Base-by-base conservation (phyloP, 768 basidiomycete genomes). In the Gelatoporia subvermispora region DNA sequence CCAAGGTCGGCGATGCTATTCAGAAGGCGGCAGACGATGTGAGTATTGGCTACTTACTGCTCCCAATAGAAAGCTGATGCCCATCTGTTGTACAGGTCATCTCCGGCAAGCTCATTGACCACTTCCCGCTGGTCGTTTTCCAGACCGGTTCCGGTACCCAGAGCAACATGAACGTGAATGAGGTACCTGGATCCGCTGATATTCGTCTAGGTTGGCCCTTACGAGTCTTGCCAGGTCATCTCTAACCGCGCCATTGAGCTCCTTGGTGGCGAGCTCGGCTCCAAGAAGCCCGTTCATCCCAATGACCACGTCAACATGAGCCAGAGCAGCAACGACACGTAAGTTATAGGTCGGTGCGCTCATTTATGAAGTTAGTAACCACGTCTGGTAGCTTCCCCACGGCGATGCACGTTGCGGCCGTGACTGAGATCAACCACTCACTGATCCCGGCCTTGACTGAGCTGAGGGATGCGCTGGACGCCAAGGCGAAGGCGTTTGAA, bases 261-360 rank as follows among this genome's bases (percentile, higher is more conserved):
- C 52, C 82, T 98, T 51, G 96, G 96, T 7, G 96, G 96, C 16
- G 78, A 93, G 70, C 75, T 97, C 48, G 96, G 96, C 28, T 92
- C 89, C 40, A 99, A 98, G 77, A 91, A 77, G 60, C 96, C 96
- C 8, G 94, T 99, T 2, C 96, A 99, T 66, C 96, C 96, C 34
- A 99, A 99, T 68, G 96, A 99, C 64, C 96, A 99, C 69, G 94
- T 97, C 60, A 99, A 99, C 75, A 95, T 88, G 88, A 93, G 91
- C 67, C 95, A 98, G 69, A 95, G 92, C 56, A 94, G 92, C 63
- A 99, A 99, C 62, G 96, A 99, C 70, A 93, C 94, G 92, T 93
- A 66, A 60, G 87, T 74, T 8, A 16, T 23, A 17, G 20, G 16
- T 35, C 43, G 44, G 34, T 35, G 38, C 34, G 18, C 15, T 17